A percentile compares a stretch with the other conserved stretches of the same genome.
Conservation (phyloP, 192 early-diverging fungal species). For the Gigaspora rosea region DNA sequence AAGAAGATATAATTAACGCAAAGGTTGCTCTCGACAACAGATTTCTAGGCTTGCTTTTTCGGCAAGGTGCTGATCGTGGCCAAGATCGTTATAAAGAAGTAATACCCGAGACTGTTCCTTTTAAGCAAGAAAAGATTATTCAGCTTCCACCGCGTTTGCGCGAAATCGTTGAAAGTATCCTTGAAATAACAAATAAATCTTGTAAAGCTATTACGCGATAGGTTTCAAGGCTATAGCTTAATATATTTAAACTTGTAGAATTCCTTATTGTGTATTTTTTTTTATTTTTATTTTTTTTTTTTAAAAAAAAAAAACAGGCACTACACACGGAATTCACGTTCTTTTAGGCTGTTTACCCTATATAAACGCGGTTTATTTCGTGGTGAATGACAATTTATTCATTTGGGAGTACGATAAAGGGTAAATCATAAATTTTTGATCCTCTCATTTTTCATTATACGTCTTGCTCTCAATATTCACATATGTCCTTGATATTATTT, state of each 20-base stretch:
- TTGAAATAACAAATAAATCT: not conserved
- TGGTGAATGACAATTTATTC: slow-evolving; percentile 9
- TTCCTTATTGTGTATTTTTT: not conserved
- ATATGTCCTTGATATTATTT: not conserved
- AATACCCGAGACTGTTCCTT: slow-evolving; percentile 5
- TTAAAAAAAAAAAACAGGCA: not conserved
- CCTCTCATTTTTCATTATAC: not conserved
- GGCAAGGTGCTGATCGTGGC: not conserved
- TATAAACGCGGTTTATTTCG: slow-evolving; percentile 8
- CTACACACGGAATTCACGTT: not conserved
- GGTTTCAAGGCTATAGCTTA: not conserved
- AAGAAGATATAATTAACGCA: not conserved
- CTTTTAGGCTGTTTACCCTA: slow-evolving; percentile 12
- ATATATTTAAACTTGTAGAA: not conserved
- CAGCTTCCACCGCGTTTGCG: slow-evolving; percentile 3
- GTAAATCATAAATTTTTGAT: not conserved
- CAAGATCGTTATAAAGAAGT: slow-evolving; percentile 20
- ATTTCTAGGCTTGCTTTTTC: not conserved
- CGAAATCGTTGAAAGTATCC: slow-evolving; percentile 11
- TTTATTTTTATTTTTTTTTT: no score
- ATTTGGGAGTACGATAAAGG: slow-evolving; percentile 25
- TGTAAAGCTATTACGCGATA: not conserved
- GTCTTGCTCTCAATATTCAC: not conserved
- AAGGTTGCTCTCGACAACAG: not conserved
- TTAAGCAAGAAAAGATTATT: not conserved